phyloP scores from a whole-genome alignment of 805 yeast genomes.

The Pichia insulana region DNA sequence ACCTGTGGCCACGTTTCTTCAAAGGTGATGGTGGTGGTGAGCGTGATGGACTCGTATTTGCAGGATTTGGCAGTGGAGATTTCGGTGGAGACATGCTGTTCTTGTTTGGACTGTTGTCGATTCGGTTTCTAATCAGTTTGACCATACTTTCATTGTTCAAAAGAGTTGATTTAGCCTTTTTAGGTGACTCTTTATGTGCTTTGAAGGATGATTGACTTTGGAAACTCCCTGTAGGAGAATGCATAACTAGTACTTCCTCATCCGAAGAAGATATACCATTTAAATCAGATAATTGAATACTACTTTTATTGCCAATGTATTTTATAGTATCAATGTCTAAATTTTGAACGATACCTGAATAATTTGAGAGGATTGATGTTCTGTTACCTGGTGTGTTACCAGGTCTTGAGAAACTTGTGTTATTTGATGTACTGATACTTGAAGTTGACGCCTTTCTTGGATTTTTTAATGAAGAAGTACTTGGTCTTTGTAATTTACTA shows the following conservation, averaged over 20 bases:
- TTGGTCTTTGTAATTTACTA: too few relatives aligned
- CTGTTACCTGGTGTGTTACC: conserved; percentile 15
- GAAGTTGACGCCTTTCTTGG: conserved; percentile 1
- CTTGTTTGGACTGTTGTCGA: conserved; percentile 4
- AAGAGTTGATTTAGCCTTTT: neutral
- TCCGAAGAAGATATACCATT: conserved; percentile 3
- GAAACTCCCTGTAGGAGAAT: neutral
- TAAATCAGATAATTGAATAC: conserved; percentile 2
- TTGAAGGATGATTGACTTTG: neutral
- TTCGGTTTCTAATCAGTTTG: conserved; percentile 4
- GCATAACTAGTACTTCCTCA: conserved; percentile 1
- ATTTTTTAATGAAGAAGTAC: neutral
- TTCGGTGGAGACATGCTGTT: conserved; percentile 6
- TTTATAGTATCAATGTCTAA: conserved; percentile 28
- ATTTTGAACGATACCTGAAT: conserved; percentile 31
- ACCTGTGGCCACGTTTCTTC: neutral
- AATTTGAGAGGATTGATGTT: conserved; percentile 27
- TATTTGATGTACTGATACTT: neutral
- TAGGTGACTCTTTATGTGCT: neutral
- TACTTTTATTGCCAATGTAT: conserved; percentile 23
- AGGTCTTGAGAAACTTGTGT: neutral
- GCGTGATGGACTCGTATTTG: neutral
- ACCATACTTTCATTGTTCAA: conserved; percentile 3
- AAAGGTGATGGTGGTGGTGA: neutral
- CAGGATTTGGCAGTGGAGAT: conserved; percentile 11